Base-by-base conservation (phyloP, 768 basidiomycete genomes). In the Chalciporus pseudorubinellus region DNA sequence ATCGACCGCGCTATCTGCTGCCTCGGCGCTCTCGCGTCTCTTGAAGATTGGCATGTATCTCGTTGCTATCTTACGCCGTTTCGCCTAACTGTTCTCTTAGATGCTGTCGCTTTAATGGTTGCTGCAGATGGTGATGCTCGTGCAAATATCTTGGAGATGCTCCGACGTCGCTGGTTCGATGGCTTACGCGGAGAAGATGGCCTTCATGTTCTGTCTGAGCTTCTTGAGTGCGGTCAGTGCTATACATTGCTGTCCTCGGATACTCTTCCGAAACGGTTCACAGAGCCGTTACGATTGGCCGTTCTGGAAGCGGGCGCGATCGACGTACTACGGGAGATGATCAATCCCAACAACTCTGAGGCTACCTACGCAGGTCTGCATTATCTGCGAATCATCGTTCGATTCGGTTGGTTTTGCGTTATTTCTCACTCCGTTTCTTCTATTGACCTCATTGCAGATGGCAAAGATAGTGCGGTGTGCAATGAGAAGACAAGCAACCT, bases 81-180 rank as follows among this genome's bases (percentile, higher is more conserved):
- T 8, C 18, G 20, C 43, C 41, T 5, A 53, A 18, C 16, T 21
- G 4, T 19, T 44, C 7, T 2, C 12, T n/a, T 39, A 68, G 65
- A 59, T 19, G 55, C 56, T 12, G 46, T 68, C 3, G 55, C 55
- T 9, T 10, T 28, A 3, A 36, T 58, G 39, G 41, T 59, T 2
- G 52, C 49, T 16, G 33, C 47, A 3, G 40, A 55, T 4, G n/a
- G 46, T 10, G 50, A 53, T 18, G 56, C 48, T 12, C 24, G 43
- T 11, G 19, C 0, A 19, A 42, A 41, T 13, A 58, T 68, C 28
- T 6, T 63, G 20, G 26, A 38, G 7, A 68, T 67, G 65, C 46
- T 67, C 26, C 50, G 26, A 41, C 57, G 55, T 44, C 56, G 63
- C 38, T 63, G 66, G 63, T 67, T 68, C n/a, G 65, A 68, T 18